Conservation (phyloP, 805 yeast genomes). For the Candida dajiaensis region DNA sequence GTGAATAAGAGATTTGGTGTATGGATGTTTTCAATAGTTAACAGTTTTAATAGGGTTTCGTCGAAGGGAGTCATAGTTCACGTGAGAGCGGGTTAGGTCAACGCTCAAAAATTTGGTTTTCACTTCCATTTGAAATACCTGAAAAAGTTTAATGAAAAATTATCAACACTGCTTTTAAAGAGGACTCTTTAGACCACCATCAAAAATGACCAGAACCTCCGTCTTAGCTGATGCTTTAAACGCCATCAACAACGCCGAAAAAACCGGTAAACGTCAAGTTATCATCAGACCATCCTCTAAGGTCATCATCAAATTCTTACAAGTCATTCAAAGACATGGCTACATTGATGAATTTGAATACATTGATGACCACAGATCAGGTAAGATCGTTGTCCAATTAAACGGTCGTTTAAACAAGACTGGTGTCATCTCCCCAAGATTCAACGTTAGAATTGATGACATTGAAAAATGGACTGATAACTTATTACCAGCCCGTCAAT, state of each 20-base stretch:
- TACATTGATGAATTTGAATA: slow-evolving; percentile 98
- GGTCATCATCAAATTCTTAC: slow-evolving; percentile 94
- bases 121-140: too few species aligned
- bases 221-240: slow-evolving; percentile 98
- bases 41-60: too few species aligned
- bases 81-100: slow-evolving; percentile 7
- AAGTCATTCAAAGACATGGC: slow-evolving; percentile 97
- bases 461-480: slow-evolving; percentile 98
- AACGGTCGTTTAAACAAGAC: slow-evolving; percentile 98
- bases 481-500: slow-evolving; percentile 98
- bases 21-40: background rate
- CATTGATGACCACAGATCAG: slow-evolving; percentile 98
- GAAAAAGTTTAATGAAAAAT: background rate
- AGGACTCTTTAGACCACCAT: background rate
- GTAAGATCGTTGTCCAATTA: slow-evolving; percentile 92
- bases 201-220: slow-evolving; percentile 91
- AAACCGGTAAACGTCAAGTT: slow-evolving; percentile 98
- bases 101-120: background rate
- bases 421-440: slow-evolving; percentile 98
- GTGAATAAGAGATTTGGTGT: background rate
- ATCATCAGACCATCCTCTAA: slow-evolving; percentile 97
- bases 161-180: background rate
- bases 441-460: slow-evolving; percentile 92
- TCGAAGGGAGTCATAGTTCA: slow-evolving; percentile 5
- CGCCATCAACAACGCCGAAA: slow-evolving; percentile 98